Conservation (phyloP, 768 basidiomycete genomes). For the Clitopilus passeckerianus region DNA sequence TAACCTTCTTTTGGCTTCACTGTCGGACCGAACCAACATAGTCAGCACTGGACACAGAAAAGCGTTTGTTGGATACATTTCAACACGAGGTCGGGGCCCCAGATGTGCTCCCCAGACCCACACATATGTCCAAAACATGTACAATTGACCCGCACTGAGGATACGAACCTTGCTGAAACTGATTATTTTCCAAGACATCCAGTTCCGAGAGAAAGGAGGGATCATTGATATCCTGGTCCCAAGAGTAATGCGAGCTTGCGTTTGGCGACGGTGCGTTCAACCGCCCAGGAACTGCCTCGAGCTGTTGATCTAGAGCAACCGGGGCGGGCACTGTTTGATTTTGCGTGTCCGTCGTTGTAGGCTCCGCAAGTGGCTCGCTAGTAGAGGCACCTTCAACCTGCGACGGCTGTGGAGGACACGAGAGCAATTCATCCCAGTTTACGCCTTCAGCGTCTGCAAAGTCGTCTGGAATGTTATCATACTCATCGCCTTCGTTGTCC, state of each 20-base stretch:
- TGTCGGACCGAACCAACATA: not conserved
- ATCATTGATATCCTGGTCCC: constrained; percentile 27
- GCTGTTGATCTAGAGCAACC: constrained; percentile 2
- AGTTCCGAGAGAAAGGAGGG: constrained; percentile 33
- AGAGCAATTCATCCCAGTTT: constrained; percentile 36
- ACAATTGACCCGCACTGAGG: not conserved
- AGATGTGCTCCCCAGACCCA: not conserved
- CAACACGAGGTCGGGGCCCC: not conserved
- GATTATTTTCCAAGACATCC: constrained; percentile 39
- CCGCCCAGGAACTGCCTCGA: not conserved
- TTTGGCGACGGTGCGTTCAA: constrained; percentile 5
- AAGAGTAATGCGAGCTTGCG: constrained; percentile 16
- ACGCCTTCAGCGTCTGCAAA: constrained; percentile 47
- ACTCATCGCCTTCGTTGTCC: constrained; percentile 34
- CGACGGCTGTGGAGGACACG: constrained; percentile 10
- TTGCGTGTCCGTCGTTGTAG: constrained; percentile 13
- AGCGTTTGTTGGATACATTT: not conserved
- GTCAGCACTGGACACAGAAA: not conserved
- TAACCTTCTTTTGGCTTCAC: not conserved
- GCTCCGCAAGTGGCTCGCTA: not conserved
- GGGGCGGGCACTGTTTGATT: constrained; percentile 14
- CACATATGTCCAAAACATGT: not conserved
- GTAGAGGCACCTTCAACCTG: not conserved
- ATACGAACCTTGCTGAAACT: constrained; percentile 5
- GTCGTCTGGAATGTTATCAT: constrained; percentile 47